Evolutionary conservation across 2,329 filamentous ascomycete species (phyloP).

Genomic region (Saccharata proteae): DNA sequence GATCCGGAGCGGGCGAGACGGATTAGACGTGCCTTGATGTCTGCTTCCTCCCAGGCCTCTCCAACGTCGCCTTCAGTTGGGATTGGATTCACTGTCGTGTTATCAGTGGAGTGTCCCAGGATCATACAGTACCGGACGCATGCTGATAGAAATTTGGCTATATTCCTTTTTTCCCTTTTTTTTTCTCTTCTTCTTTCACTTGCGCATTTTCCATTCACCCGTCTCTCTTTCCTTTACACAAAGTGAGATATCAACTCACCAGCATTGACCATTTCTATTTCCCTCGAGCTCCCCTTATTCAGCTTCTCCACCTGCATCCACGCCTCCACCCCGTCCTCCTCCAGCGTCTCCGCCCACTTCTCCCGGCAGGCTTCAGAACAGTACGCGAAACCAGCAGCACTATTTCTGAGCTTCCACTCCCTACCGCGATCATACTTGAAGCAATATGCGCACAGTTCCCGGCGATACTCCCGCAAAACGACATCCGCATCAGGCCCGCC

Average conservation of each 20-base stretch:
- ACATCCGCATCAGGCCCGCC: constrained; percentile 28
- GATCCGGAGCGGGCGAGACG: constrained; percentile 7
- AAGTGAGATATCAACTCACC: no score
- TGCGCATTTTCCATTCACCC: no score
- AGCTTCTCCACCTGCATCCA: constrained; percentile 24
- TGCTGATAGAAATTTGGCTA: no score
- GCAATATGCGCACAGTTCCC: constrained; percentile 37
- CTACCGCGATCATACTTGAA: constrained; percentile 34
- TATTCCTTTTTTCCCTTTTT: no score
- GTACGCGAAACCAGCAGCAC: constrained; percentile 29
- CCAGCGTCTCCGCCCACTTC: constrained; percentile 20
- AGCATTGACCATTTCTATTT: constrained; percentile 15
- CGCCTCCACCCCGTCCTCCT: constrained; percentile 16
- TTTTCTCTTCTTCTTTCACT: no score
- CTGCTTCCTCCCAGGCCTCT: constrained; percentile 3
- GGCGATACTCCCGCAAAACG: constrained; percentile 33
- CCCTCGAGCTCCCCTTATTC: constrained; percentile 18
- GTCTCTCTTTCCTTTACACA: no score
- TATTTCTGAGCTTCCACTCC: constrained; percentile 26
- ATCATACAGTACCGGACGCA: no score
- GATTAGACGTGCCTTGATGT: neutral
- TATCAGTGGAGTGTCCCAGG: constrained; percentile 18
- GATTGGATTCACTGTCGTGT: constrained; percentile 1
- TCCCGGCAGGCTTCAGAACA: constrained; percentile 26
- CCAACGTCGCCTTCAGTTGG: constrained; percentile 5